Evolutionary conservation across 1,284 basidiomycete species (phyloP).

Genomic region (Ganoderma lingzhi): DNA sequence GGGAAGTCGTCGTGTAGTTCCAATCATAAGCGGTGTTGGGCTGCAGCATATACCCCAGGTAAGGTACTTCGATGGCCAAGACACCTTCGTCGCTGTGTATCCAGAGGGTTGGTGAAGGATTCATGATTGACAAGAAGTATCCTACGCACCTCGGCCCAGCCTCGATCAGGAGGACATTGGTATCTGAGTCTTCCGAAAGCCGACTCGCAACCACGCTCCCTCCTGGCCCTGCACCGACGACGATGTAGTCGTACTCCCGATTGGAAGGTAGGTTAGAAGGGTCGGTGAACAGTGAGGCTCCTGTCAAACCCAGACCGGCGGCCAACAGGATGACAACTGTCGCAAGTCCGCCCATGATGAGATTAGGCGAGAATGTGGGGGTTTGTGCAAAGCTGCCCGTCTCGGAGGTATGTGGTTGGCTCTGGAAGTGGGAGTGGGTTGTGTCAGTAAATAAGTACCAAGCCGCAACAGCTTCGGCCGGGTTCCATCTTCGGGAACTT

Average conservation of each 20-base stretch:
- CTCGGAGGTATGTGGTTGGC: not conserved
- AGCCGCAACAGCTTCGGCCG: not conserved
- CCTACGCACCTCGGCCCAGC: slow-evolving; percentile 30
- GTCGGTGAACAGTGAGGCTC: slow-evolving; percentile 9
- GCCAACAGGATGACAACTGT: not conserved
- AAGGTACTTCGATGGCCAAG: slow-evolving; percentile 35
- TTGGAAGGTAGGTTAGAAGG: slow-evolving; percentile 7
- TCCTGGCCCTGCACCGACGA: slow-evolving; percentile 23
- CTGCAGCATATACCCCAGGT: slow-evolving; percentile 30
- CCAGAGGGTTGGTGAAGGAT: not conserved
- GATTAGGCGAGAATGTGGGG: not conserved
- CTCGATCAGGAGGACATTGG: slow-evolving; percentile 34
- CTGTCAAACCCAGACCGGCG: not conserved
- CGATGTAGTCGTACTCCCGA: slow-evolving; percentile 15
- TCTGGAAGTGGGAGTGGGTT: not conserved
- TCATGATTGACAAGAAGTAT: not conserved
- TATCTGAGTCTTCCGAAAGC: slow-evolving; percentile 30
- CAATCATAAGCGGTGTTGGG: slow-evolving; percentile 39
- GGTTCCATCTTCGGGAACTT: not conserved
- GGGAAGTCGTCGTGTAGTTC: slow-evolving; percentile 48
- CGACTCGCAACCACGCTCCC: slow-evolving; percentile 33
- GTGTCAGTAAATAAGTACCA: not conserved
- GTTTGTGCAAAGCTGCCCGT: not conserved
- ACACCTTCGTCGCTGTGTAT: slow-evolving; percentile 35
- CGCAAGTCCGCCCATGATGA: not conserved